Base-by-base conservation (phyloP, 495 filamentous ascomycete genomes). In the Cercophora samala region DNA sequence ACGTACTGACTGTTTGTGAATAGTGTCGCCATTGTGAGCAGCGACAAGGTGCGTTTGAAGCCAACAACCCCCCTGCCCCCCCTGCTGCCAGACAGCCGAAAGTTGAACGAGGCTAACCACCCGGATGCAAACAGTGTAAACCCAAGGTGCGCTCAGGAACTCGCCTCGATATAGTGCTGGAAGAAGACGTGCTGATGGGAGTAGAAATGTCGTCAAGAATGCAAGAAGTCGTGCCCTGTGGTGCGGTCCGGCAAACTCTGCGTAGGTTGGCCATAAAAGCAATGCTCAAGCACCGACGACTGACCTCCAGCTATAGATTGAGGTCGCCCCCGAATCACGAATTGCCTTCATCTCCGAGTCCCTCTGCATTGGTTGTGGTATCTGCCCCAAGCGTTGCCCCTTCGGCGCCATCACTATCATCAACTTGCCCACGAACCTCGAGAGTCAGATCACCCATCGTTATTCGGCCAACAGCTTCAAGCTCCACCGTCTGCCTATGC, bases 391-490 rank as follows among this genome's bases (percentile, higher is more conserved):
- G 83, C 97, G 97, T 79, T 98, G 95, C 79, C 95, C 95, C n/a
- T 99, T 99, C 78, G 91, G 92, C 72, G 95, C 96, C 65, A 99
- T 99, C 80, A 93, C 93, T 76, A 98, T 99, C 77, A 98, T 99
- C 91, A 98, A 98, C 81, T 80, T 99, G 80, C 95, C 96, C 64
- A 98, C 95, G 79, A 99, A 98, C 79, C 88, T 99, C 76, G 95
- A 99, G 78, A 93, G 89, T 65, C 90, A 97, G 74, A 93, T 99
- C 72, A 98, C 95, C 67, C 95, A 99, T 78, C 91, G 96, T 78
- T 99, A 99, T 80, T 94, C 93, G 15, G 94, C 95, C 71, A 99
- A 99, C 84, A 97, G 93, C 82, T 99, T 99, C 86, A 99, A 99
- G 85, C 89, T 99, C 66, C 95, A 99, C 79, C 86, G 95, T 70